phyloP scores from a whole-genome alignment of 139 green algal species.

The Tetradesmus lagerheimii region DNA sequence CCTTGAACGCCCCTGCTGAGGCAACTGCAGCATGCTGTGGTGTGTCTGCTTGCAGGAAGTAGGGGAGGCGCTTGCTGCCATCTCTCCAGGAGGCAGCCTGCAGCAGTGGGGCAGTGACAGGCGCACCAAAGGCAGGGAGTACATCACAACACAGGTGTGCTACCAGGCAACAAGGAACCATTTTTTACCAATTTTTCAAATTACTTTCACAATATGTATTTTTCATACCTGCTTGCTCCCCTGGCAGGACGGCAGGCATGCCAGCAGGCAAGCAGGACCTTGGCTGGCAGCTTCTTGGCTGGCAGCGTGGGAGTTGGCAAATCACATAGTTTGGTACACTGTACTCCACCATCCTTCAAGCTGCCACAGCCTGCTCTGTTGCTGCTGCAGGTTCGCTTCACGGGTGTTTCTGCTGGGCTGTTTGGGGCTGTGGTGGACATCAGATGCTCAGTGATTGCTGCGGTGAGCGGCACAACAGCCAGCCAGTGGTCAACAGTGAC shows the following conservation, averaged over 20 bases:
- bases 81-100: not conserved
- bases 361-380: not conserved
- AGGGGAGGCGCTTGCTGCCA: not conserved
- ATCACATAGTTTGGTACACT: not conserved
- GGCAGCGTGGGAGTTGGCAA: too few species aligned
- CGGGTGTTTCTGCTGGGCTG: not conserved
- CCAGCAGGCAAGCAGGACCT: too few species aligned
- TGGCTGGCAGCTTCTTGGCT: too few species aligned
- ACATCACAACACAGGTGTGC: not conserved
- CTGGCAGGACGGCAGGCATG: not conserved
- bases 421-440: constrained; percentile 23
- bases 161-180: too few species aligned
- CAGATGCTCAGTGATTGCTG: not conserved
- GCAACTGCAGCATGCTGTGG: not conserved
- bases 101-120: constrained; percentile 10
- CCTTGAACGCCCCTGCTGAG: too few species aligned
- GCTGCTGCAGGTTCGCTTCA: not conserved
- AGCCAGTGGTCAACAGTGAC: not conserved
- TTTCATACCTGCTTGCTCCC: too few species aligned
- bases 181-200: too few species aligned
- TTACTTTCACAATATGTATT: too few species aligned
- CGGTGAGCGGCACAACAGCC: not conserved
- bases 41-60: not conserved
- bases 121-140: not conserved
- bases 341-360: not conserved